Percentiles rank a stretch among this genome's conserved stretches.
Conservation (phyloP, 139 green algal species). For the Coccomyxa sp. region DNA sequence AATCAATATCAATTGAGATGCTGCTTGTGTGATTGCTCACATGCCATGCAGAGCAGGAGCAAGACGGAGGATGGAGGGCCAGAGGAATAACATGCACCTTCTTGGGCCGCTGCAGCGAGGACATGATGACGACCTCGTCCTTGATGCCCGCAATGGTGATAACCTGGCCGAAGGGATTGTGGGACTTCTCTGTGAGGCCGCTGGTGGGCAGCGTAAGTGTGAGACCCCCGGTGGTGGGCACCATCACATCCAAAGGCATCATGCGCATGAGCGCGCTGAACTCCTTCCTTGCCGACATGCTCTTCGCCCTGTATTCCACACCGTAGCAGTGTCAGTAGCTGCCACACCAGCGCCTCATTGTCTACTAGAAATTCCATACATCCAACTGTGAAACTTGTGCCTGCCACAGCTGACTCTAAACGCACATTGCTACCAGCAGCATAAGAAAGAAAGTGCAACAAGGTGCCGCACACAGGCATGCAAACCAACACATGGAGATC, state of each 20-base stretch:
- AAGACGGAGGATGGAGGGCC: too few relatives aligned
- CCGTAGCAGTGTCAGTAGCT: background rate
- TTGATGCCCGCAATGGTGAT: conserved; percentile 71
- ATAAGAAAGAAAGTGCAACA: too few relatives aligned
- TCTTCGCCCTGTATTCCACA: conserved; percentile 7
- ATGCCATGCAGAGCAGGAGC: too few relatives aligned
- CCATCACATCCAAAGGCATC: conserved; percentile 72
- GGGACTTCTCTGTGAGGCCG: conserved; percentile 14
- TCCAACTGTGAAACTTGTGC: too few relatives aligned
- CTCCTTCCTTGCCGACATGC: conserved; percentile 40
- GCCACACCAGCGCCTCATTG: background rate
- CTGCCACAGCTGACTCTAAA: too few relatives aligned
- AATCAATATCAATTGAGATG: too few relatives aligned
- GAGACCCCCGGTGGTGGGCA: conserved; percentile 50
- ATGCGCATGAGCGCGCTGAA: conserved; percentile 45
- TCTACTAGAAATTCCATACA: too few relatives aligned
- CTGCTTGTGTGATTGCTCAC: too few relatives aligned
- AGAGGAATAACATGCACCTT: conserved; percentile 45
- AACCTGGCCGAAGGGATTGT: conserved; percentile 19
- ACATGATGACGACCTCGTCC: conserved; percentile 80
- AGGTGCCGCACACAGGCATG: too few relatives aligned
- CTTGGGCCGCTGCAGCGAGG: conserved; percentile 85
- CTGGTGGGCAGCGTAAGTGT: conserved; percentile 42
- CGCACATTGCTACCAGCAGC: too few relatives aligned
- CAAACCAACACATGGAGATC: too few relatives aligned